Evolutionary conservation across 2,329 filamentous ascomycete species (phyloP).

Genomic region (Ceratocystis harringtonii): DNA sequence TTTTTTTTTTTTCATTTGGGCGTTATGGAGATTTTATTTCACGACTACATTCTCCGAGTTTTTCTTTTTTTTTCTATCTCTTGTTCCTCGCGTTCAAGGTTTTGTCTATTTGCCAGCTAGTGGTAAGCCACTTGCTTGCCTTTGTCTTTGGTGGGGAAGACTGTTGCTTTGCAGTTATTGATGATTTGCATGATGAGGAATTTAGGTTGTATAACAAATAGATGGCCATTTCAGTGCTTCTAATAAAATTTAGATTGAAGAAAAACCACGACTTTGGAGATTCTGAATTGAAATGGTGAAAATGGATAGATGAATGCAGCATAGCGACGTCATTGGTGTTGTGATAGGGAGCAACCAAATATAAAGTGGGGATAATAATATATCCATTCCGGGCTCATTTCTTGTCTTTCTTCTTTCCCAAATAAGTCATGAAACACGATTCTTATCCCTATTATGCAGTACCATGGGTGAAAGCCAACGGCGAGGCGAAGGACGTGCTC

Average conservation of each 20-base stretch:
- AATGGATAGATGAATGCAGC: background rate
- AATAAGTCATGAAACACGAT: background rate
- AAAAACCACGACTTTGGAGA: background rate
- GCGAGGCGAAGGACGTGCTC: background rate
- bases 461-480: background rate
- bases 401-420: background rate
- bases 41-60: conserved; percentile 4
- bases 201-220: conserved; percentile 8
- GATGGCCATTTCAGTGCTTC: background rate
- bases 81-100: background rate
- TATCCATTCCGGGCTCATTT: background rate
- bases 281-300: background rate
- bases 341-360: background rate
- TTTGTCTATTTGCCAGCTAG: background rate
- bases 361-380: background rate
- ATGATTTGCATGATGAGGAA: conserved; percentile 9
- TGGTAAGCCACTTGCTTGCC: background rate
- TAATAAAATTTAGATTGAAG: conserved; percentile 6
- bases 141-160: background rate
- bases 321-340: background rate
- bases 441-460: background rate
- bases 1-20: conserved; percentile 1
- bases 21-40: conserved; percentile 7
- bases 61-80: conserved; percentile 4
- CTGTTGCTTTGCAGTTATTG: conserved; percentile 7